A percentile compares a stretch with the other conserved stretches of the same genome.
Evolutionary conservation across 352 stramenopile species (phyloP).

Genomic region (Globisporangium orthogonon): DNA sequence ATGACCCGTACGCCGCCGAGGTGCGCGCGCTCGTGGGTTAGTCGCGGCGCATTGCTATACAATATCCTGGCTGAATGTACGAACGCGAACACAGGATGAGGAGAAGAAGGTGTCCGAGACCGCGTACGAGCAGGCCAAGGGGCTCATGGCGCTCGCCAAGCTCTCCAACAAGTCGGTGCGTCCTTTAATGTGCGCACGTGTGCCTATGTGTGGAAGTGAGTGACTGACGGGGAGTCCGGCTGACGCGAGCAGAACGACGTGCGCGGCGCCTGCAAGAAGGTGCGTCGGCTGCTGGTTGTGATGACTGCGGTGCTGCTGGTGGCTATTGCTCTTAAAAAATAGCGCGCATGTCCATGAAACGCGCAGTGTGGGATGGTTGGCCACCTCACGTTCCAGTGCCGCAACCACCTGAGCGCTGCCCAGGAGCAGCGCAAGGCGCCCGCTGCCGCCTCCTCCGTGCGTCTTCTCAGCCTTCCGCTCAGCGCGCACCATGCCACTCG

Average conservation of each 20-base stretch:
- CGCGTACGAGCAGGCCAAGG: slow-evolving; percentile 86
- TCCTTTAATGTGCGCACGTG: not conserved
- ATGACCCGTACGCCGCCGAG: slow-evolving; percentile 90
- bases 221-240: not conserved
- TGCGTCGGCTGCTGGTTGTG: slow-evolving; percentile 3
- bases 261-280: slow-evolving; percentile 82
- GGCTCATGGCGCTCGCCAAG: slow-evolving; percentile 92
- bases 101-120: slow-evolving; percentile 56
- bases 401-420: slow-evolving; percentile 59
- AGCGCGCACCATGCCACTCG: slow-evolving; percentile 1
- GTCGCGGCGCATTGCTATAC: no score
- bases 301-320: not conserved
- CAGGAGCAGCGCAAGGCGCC: slow-evolving; percentile 28
- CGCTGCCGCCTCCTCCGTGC: slow-evolving; percentile 14
- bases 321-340: not conserved
- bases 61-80: no score
- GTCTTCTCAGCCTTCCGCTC: slow-evolving; percentile 23
- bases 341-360: not conserved
- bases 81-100: slow-evolving; percentile 22
- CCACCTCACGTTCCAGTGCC: slow-evolving; percentile 90
- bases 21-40: slow-evolving; percentile 1
- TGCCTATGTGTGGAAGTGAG: not conserved
- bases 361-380: slow-evolving; percentile 83
- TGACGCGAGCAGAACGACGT: slow-evolving; percentile 42
- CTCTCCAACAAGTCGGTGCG: slow-evolving; percentile 90